A percentile compares a stretch with the other conserved stretches of the same genome.
phyloP scores from a whole-genome alignment of 1,139 yeast species.

The Blastobotrys apis region DNA sequence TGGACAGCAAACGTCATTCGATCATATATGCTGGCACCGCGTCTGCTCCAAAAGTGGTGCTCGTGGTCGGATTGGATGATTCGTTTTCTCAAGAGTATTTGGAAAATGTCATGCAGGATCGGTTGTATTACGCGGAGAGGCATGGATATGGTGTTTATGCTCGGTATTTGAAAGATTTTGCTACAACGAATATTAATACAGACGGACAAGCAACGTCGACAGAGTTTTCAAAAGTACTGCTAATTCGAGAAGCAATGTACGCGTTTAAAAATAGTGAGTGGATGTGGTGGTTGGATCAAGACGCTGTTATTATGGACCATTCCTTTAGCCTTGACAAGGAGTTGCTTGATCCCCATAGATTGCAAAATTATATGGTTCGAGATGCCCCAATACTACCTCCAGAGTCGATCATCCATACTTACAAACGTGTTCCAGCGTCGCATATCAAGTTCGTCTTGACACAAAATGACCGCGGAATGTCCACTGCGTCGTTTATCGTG shows the following conservation, averaged over 20 bases:
- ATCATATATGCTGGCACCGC: conserved; percentile 19
- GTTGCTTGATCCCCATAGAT: conserved; percentile 48
- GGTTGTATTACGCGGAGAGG: conserved; percentile 72
- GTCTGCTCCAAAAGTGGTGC: conserved; percentile 24
- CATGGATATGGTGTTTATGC: conserved; percentile 76
- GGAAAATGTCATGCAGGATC: conserved; percentile 66
- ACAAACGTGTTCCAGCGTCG: conserved; percentile 53
- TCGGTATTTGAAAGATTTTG: conserved; percentile 80
- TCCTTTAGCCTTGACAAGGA: conserved; percentile 47
- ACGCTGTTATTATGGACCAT: conserved; percentile 66
- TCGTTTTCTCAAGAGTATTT: conserved; percentile 26
- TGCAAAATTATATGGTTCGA: conserved; percentile 58
- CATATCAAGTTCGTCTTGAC: conserved; percentile 58
- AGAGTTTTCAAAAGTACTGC: conserved; percentile 55
- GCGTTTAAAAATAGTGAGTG: conserved; percentile 85
- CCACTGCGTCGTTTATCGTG: conserved; percentile 63
- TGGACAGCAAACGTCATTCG: conserved; percentile 26
- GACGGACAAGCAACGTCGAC: conserved; percentile 19
- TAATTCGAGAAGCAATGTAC: conserved; percentile 78
- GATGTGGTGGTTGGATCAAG: conserved; percentile 83
- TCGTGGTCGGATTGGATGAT: conserved; percentile 31
- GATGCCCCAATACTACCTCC: conserved; percentile 52
- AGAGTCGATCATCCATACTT: conserved; percentile 66
- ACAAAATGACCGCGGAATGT: conserved; percentile 58
- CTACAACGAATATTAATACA: conserved; percentile 23